These are phyloP conservation scores for Capronia epimyces DNA, from an alignment of 2,329 filamentous ascomycete genomes.

Conservation along the genomic window DNA sequence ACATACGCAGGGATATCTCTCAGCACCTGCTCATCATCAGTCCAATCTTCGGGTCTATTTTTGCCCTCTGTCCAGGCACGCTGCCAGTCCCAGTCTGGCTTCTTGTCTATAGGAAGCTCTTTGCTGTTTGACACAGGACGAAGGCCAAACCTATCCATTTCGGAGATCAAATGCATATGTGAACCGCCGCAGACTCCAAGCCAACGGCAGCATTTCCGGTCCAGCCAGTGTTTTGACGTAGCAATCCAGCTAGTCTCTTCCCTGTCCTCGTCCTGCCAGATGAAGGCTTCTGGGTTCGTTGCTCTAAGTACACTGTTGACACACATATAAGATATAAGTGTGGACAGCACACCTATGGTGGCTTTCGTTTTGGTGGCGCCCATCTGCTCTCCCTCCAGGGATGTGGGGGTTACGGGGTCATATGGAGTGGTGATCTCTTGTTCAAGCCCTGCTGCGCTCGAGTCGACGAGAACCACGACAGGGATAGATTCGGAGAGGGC, in stretches of 20 bases:
- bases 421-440: conserved; percentile 7
- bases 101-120: conserved; percentile 28
- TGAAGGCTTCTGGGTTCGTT: conserved; percentile 60
- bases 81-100: conserved; percentile 35
- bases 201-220: conserved; percentile 73
- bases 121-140: conserved; percentile 9
- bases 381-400: conserved; percentile 36
- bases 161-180: conserved; percentile 58
- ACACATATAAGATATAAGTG: conserved; percentile 40
- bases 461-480: conserved; percentile 10
- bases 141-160: conserved; percentile 33
- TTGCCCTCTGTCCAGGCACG: conserved; percentile 44
- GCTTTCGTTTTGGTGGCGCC: conserved; percentile 36
- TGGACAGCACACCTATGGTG: conserved; percentile 38
- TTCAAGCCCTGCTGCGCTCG: neutral
- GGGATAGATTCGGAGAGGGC: neutral
- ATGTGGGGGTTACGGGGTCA: conserved; percentile 13
- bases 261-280: conserved; percentile 54
- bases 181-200: conserved; percentile 72
- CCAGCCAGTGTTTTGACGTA: conserved; percentile 66
- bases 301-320: conserved; percentile 48
- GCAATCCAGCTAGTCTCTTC: conserved; percentile 65
- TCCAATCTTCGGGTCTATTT: conserved; percentile 45
- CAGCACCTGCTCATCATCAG: conserved; percentile 45
- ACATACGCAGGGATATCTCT: conserved; percentile 64